Evolutionary conservation across 1,284 basidiomycete species (phyloP), one percentile per base, ranked within the genome.

Genomic region (Sanghuangporus baumii): DNA sequence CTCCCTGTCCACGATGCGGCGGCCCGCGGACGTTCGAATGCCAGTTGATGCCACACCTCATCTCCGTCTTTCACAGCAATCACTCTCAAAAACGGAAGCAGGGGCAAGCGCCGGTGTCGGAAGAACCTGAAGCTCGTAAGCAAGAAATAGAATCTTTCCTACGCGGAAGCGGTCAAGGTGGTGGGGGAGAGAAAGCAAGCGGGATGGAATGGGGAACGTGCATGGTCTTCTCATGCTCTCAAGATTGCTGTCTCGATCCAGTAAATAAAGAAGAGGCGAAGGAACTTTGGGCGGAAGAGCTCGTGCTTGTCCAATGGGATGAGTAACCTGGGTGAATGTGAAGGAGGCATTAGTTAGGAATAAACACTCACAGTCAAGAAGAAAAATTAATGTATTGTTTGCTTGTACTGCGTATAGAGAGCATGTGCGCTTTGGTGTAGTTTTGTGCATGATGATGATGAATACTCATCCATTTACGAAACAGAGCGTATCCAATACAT

Each of bases 181-280:
- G 14, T n/a, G 43, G 43, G 14, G 43, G 14, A 1, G 43, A 16
- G 18, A 18, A 46, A 18, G 16, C 4, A 51, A 51, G 7, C 18
- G 86, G 84, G 0, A 89, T 94, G 87, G 89, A 90, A 63, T 94
- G 91, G 89, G 92, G 92, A 0, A 93, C 92, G 2, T 85, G 85
- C 63, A 79, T 93, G 78, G 75, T 94, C 18, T 93, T 92, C 73
- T 88, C 87, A 0, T 94, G 92, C 68, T 81, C 79, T 65, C 79
- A 80, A 52, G 89, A 93, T 69, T 94, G 92, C 71, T 83, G 81
- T 67, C 64, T 74, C 38, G 79, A 75, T n/a, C 7, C 43, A 1
- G 65, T 66, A 34, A 57, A 61, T 41, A 73, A 37, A 14, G 58
- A 60, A 23, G 67, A 71, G 64, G 69, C 72, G 48, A 79, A 76